These are phyloP conservation scores for Trichaptum fuscoviolaceum DNA, from an alignment of 768 basidiomycete genomes.

Conservation along the genomic window DNA sequence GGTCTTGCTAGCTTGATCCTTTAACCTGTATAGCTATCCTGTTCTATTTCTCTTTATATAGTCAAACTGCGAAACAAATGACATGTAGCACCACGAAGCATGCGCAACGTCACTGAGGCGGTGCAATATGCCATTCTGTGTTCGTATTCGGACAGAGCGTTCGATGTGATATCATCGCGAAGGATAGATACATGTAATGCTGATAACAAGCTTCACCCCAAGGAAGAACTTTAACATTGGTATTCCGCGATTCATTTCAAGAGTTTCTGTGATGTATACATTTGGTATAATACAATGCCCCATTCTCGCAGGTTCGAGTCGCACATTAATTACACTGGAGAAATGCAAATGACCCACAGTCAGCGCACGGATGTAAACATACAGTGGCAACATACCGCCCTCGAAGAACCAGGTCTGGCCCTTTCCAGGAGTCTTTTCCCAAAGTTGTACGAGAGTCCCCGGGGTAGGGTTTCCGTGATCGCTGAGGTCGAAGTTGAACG, in stretches of 20 bases:
- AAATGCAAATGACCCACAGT: neutral
- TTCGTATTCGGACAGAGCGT: no score
- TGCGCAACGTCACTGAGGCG: no score
- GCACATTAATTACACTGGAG: neutral
- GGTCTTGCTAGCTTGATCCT: constrained; percentile 20
- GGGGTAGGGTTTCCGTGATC: constrained; percentile 38
- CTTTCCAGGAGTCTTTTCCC: constrained; percentile 41
- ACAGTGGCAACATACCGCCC: neutral
- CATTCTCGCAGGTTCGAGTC: neutral
- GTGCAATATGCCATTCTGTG: no score
- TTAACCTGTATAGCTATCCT: no score
- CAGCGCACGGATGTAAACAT: neutral
- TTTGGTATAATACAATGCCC: neutral
- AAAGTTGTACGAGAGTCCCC: constrained; percentile 42
- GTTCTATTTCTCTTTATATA: no score
- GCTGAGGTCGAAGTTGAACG: constrained; percentile 42
- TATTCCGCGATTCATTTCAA: no score
- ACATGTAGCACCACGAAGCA: no score
- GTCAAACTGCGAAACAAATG: no score
- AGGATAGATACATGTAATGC: no score
- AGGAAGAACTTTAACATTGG: no score
- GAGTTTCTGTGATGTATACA: neutral
- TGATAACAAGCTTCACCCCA: no score
- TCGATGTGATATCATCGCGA: no score
- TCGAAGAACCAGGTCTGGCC: constrained; percentile 53